Evolutionary conservation across 2,329 filamentous ascomycete species (phyloP).

Genomic region (Tolypocladium capitatum): DNA sequence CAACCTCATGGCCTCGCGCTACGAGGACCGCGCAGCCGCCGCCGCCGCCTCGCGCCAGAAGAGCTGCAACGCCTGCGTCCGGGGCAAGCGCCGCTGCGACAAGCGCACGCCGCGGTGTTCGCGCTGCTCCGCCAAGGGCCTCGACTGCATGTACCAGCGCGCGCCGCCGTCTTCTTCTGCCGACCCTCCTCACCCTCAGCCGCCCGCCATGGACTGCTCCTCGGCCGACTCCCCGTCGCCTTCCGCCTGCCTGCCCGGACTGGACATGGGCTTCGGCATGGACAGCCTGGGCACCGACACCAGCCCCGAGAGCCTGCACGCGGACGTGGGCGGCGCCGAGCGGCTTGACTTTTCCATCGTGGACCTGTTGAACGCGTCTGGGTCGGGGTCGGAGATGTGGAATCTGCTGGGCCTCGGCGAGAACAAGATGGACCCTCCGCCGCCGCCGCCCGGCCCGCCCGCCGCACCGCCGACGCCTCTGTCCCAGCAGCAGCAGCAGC

Average conservation of each 20-base stretch:
- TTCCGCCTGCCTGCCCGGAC: conserved; percentile 15
- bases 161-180: conserved; percentile 12
- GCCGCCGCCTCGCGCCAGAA: conserved; percentile 32
- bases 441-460: conserved; percentile 9
- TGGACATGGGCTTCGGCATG: conserved; percentile 24
- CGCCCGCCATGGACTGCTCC: not conserved
- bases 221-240: conserved; percentile 8
- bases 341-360: conserved; percentile 21
- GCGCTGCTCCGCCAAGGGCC: conserved; percentile 27
- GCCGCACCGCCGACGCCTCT: conserved; percentile 6
- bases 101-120: conserved; percentile 28
- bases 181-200: not conserved
- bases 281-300: conserved; percentile 16
- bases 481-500: conserved; percentile 1
- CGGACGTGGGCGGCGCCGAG: conserved; percentile 9
- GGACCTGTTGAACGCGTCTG: conserved; percentile 16
- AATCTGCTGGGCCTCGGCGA: conserved; percentile 11
- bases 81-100: conserved; percentile 33
- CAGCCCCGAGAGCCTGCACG: conserved; percentile 18
- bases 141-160: conserved; percentile 28
- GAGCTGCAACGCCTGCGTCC: conserved; percentile 35
- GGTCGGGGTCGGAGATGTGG: conserved; percentile 13
- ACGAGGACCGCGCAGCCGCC: conserved; percentile 2
- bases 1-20: not conserved
- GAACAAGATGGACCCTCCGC: conserved; percentile 18